Evolutionary conservation across 495 filamentous ascomycete species (phyloP).

Genomic region (Cairneyella variabilis): DNA sequence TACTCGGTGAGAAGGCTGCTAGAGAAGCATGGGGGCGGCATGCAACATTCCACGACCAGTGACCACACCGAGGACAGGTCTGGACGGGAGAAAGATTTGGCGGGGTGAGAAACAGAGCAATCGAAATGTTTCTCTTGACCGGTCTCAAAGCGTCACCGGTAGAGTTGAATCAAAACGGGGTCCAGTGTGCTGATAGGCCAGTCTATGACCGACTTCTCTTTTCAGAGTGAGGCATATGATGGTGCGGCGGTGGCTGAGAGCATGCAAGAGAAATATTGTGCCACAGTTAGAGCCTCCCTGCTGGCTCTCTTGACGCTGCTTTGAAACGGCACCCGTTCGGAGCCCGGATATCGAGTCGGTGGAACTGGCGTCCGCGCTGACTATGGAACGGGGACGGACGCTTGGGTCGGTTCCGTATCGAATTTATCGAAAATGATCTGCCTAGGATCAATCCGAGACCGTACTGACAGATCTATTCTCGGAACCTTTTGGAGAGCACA

Average conservation of each 20-base stretch:
- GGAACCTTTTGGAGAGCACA: neutral
- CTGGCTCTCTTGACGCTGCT: conserved; percentile 1
- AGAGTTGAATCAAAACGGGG: too few species aligned
- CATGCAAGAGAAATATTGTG: neutral
- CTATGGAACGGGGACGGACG: neutral
- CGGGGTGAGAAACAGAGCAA: too few species aligned
- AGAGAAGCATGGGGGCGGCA: neutral
- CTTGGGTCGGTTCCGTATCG: neutral
- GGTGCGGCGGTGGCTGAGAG: conserved; percentile 11
- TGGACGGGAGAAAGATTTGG: neutral
- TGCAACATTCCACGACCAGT: too few species aligned
- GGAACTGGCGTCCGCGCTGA: neutral
- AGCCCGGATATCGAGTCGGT: neutral
- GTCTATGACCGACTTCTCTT: neutral
- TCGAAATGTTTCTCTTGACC: too few species aligned
- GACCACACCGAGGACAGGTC: neutral
- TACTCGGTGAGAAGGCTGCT: conserved; percentile 6
- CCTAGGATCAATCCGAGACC: neutral
- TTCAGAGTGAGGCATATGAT: conserved; percentile 4
- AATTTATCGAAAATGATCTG: neutral
- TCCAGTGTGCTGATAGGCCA: too few species aligned
- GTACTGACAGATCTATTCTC: neutral
- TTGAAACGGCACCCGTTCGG: neutral
- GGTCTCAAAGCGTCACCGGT: too few species aligned
- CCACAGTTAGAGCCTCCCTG: conserved; percentile 15